Conservation (phyloP, 768 basidiomycete species). For the Russula griseocarnosa region DNA sequence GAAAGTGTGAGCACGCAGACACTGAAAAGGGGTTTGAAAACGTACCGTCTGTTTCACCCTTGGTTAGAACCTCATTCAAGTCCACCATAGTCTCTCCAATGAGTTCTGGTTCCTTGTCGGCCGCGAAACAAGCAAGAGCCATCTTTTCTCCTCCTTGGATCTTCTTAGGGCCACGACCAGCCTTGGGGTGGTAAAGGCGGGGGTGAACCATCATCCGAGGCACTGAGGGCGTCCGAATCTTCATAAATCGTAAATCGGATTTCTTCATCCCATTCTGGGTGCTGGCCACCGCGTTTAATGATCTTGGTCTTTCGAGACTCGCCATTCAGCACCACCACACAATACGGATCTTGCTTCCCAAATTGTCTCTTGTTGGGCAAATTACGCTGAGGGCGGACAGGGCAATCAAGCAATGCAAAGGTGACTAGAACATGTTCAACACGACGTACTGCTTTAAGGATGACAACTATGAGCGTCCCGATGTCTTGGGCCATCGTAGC, state of each 20-base stretch:
- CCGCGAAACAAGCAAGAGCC: slow-evolving; percentile 86
- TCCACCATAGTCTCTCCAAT: slow-evolving; percentile 91
- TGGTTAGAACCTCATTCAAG: slow-evolving; percentile 84
- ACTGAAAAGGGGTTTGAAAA: slow-evolving; percentile 3
- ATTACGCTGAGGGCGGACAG: slow-evolving; percentile 55
- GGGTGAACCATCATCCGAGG: slow-evolving; percentile 39
- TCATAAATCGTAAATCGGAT: slow-evolving; percentile 87
- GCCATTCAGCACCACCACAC: slow-evolving; percentile 69
- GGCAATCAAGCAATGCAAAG: not conserved
- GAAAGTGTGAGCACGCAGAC: slow-evolving; percentile 23
- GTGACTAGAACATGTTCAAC: slow-evolving; percentile 1
- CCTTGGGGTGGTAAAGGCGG: slow-evolving; percentile 72
- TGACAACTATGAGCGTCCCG: slow-evolving; percentile 89
- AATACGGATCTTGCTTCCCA: slow-evolving; percentile 97
- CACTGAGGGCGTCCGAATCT: slow-evolving; percentile 45
- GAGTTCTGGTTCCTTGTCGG: slow-evolving; percentile 93
- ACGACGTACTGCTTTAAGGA: slow-evolving; percentile 81
- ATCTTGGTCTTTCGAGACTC: slow-evolving; percentile 86
- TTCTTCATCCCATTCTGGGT: slow-evolving; percentile 99
- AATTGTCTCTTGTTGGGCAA: slow-evolving; percentile 88
- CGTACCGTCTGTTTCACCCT: slow-evolving; percentile 95
- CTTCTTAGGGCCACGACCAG: slow-evolving; percentile 38
- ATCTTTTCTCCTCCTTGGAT: slow-evolving; percentile 73
- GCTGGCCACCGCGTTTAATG: slow-evolving; percentile 96
- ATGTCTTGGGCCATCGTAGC: slow-evolving; percentile 65